These are phyloP conservation scores for Suhomyces anneliseae DNA, from an alignment of 1,139 yeast species.

Conservation along the genomic window DNA sequence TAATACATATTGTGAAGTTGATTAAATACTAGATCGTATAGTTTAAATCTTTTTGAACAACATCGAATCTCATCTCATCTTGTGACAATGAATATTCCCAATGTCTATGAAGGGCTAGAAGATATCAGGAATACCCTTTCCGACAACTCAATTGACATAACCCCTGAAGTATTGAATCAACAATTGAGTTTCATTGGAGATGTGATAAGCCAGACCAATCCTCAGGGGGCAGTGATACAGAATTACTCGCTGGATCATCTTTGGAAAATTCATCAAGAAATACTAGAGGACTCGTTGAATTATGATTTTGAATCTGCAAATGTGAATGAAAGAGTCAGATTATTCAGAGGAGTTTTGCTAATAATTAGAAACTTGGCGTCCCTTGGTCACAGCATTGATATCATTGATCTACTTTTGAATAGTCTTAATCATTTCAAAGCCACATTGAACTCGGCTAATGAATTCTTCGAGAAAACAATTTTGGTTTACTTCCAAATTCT, in stretches of 20 bases:
- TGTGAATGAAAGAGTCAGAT: neutral
- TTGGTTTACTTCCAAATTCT: constrained; percentile 13
- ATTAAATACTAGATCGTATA: no score
- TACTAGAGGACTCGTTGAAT: constrained; percentile 1
- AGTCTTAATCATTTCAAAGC: constrained; percentile 3
- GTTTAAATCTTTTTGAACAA: neutral
- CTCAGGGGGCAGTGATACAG: neutral
- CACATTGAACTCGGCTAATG: constrained; percentile 1
- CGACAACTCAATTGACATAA: neutral
- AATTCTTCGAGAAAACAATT: constrained; percentile 11
- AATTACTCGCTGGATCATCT: neutral
- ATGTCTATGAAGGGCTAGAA: neutral
- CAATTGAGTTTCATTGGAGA: neutral
- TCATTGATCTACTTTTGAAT: neutral
- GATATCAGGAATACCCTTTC: neutral
- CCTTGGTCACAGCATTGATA: neutral
- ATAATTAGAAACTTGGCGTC: constrained; percentile 3
- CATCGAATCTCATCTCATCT: neutral
- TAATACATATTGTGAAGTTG: no score
- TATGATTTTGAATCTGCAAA: neutral
- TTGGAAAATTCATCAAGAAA: neutral
- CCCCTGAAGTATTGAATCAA: neutral
- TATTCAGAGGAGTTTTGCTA: constrained; percentile 6
- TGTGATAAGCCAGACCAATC: neutral
- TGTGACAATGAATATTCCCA: neutral